Base-by-base conservation (phyloP, 2,329 filamentous ascomycete genomes). In the Sphaerulina musiva region DNA sequence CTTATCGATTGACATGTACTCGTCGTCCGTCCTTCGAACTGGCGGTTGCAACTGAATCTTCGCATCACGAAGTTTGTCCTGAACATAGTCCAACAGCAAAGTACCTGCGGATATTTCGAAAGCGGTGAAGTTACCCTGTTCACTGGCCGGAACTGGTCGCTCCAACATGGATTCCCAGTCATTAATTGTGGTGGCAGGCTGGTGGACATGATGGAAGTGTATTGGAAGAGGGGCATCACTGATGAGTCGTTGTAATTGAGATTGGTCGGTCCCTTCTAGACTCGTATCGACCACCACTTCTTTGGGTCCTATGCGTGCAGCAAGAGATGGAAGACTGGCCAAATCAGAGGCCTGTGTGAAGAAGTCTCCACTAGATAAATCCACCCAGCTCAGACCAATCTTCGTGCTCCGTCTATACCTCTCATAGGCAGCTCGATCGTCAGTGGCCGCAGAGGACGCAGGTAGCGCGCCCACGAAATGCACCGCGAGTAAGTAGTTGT, bases 321-420 rank as follows among this genome's bases (percentile, higher is more conserved):
- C 76, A 17, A 87, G 83, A 8, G 91, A 89, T n/a, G 87, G 78
- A 4, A 98, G 74, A 51, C 84, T 83, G 47, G 80, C 76, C 6
- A 91, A 72, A 17, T 84, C 84, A 0, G 87, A 85, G 14, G 76
- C 76, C 67, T 97, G 90, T 0, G 90, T 95, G 65, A 84, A 89
- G 72, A 98, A 98, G 64, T 92, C 87, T 11, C 93, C 93, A 2
- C 93, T 98, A 7, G 93, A 96, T 26, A 97, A 74, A 71, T 98
- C 93, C 45, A 97, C 76, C 93, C 93, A 98, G 40, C 93, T 88
- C 47, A 98, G 75, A 2, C 93, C 93, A 53, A 95, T 75, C 49
- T 72, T 70, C 3, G 68, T 57, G 10, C 51, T 60, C 3, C 61
- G 58, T 67, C 44, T 72, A 71, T 49, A 78, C 70, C 59, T 49